phyloP scores from a whole-genome alignment of 2,329 filamentous ascomycete species.

The Bisporella sp. region DNA sequence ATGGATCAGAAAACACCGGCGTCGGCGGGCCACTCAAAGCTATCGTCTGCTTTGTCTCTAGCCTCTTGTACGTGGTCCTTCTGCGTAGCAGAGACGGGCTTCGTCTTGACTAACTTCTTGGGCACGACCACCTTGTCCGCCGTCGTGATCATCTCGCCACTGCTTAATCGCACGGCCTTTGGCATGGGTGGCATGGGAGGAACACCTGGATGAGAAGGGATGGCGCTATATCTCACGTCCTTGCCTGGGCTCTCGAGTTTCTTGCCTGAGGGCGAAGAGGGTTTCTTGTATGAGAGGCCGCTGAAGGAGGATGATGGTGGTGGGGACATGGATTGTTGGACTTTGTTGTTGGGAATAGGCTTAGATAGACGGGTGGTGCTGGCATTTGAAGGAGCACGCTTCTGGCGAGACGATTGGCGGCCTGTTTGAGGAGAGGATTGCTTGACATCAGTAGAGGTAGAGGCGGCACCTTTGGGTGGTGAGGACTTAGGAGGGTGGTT shows the following conservation, averaged over 20 bases:
- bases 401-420: background rate
- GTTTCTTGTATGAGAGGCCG: background rate
- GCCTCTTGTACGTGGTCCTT: background rate
- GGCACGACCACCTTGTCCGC: background rate
- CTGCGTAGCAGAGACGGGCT: background rate
- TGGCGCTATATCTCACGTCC: too few species aligned
- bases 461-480: background rate
- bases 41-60: conserved; percentile 10
- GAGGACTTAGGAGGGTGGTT: background rate
- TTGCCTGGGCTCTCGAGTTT: too few species aligned
- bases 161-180: conserved; percentile 14
- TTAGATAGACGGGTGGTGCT: background rate
- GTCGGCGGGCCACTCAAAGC: conserved; percentile 37
- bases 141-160: conserved; percentile 16
- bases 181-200: conserved; percentile 14
- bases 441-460: background rate
- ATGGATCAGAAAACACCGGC: conserved; percentile 12
- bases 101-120: background rate
- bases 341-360: background rate
- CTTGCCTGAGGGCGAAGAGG: conserved; percentile 8
- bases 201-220: background rate
- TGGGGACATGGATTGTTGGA: background rate
- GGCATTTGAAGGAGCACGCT: background rate
- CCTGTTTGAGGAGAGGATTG: background rate
- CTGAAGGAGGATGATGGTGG: background rate